A percentile compares a stretch with the other conserved stretches of the same genome.
These are phyloP conservation scores for Candolleomyces efflorescens DNA, from an alignment of 768 basidiomycete genomes.

Conservation along the genomic window DNA sequence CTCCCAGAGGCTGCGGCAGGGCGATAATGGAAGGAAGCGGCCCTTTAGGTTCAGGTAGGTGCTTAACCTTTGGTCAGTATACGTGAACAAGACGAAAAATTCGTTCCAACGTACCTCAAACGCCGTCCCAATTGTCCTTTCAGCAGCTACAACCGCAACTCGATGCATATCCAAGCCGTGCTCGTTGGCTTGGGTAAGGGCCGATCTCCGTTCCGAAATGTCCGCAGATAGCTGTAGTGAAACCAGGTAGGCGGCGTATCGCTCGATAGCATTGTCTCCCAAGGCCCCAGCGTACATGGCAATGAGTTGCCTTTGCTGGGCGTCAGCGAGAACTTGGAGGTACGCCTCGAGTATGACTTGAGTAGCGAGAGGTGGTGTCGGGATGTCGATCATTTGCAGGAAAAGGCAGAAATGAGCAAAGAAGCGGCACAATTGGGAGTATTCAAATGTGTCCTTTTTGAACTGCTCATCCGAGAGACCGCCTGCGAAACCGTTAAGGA, in stretches of 20 bases:
- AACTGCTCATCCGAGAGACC: constrained; percentile 52
- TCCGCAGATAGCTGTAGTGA: constrained; percentile 66
- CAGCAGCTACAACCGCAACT: constrained; percentile 79
- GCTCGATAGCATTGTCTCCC: constrained; percentile 86
- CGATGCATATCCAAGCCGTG: constrained; percentile 80
- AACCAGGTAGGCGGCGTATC: constrained; percentile 87
- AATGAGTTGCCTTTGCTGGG: constrained; percentile 80
- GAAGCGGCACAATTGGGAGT: constrained; percentile 61
- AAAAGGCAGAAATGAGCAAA: constrained; percentile 92
- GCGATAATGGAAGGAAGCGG: constrained; percentile 58
- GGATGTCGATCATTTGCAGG: constrained; percentile 74
- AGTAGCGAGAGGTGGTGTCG: constrained; percentile 67
- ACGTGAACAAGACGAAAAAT: not conserved
- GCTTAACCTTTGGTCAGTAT: constrained; percentile 23
- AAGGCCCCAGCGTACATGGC: constrained; percentile 92
- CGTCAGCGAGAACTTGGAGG: constrained; percentile 78
- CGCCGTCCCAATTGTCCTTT: constrained; percentile 67
- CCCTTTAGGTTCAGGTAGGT: constrained; percentile 50
- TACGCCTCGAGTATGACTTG: constrained; percentile 88
- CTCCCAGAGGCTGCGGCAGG: constrained; percentile 51
- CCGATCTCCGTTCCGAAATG: constrained; percentile 57
- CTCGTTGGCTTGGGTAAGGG: constrained; percentile 72
- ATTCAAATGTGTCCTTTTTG: constrained; percentile 28
- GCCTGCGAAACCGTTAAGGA: constrained; percentile 67
- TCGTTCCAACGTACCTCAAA: constrained; percentile 44